A percentile compares a stretch with the other conserved stretches of the same genome.
Conservation (phyloP, 768 basidiomycete genomes). For the Asterophora parasitica region DNA sequence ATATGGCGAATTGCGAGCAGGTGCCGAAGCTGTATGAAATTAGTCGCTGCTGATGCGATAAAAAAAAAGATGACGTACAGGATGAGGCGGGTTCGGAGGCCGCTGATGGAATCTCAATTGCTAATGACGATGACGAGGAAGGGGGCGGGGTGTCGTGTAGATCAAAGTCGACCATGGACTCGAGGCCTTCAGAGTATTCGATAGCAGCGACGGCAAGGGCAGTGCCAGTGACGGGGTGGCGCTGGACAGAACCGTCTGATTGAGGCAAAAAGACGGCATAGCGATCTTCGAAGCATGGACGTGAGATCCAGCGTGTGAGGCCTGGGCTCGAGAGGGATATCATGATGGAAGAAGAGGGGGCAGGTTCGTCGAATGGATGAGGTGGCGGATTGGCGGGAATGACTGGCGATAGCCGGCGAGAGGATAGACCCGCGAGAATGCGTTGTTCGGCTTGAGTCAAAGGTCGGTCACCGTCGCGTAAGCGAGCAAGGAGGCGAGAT, state of each 20-base stretch:
- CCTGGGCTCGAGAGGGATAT: constrained; percentile 46
- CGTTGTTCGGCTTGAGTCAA: constrained; percentile 37
- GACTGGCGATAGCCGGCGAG: constrained; percentile 23
- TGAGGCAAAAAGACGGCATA: constrained; percentile 47
- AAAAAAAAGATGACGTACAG: constrained; percentile 12
- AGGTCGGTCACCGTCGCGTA: constrained; percentile 28
- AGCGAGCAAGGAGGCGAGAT: constrained; percentile 41
- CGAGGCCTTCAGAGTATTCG: constrained; percentile 66
- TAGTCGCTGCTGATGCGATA: neutral
- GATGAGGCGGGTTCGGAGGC: constrained; percentile 12
- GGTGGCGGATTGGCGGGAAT: constrained; percentile 21
- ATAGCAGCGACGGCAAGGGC: constrained; percentile 62
- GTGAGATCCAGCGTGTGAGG: constrained; percentile 62
- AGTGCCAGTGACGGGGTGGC: constrained; percentile 42
- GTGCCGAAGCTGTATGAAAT: constrained; percentile 19
- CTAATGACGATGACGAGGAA: constrained; percentile 12
- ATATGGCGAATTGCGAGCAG: constrained; percentile 29
- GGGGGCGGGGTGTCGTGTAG: constrained; percentile 20
- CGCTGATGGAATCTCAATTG: constrained; percentile 13
- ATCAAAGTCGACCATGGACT: constrained; percentile 54
- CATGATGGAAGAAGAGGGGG: constrained; percentile 26
- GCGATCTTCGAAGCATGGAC: constrained; percentile 76
- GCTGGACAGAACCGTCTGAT: constrained; percentile 30
- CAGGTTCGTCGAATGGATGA: constrained; percentile 28
- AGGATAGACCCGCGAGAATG: constrained; percentile 41